phyloP scores from a whole-genome alignment of 163 green algal species.

The Prototheca wickerhamii region DNA sequence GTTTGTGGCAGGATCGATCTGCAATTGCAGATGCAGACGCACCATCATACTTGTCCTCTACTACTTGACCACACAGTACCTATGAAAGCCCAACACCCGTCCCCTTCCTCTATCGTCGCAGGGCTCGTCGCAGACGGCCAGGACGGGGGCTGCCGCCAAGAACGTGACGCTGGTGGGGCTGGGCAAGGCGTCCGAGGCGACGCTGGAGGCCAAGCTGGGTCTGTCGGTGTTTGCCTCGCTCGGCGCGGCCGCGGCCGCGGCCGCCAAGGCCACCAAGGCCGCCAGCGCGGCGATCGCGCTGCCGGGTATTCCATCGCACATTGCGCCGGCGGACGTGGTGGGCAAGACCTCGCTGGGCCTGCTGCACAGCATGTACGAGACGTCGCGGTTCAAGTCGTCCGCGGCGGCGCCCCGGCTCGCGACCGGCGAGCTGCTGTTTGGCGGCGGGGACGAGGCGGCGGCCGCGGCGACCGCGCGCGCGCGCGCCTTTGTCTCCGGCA shows the following conservation, averaged over 20 bases:
- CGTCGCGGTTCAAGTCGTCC: conserved; percentile 77
- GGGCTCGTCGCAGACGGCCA: conserved; percentile 10
- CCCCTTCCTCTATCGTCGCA: not conserved
- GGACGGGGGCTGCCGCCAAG: conserved; percentile 25
- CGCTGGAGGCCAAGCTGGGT: conserved; percentile 16
- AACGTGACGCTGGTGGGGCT: conserved; percentile 67
- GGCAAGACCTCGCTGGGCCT: conserved; percentile 35
- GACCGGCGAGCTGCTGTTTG: conserved; percentile 18
- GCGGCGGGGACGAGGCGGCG: conserved; percentile 12
- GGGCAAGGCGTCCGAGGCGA: conserved; percentile 48
- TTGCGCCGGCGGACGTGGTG: conserved; percentile 16
- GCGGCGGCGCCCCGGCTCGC: conserved; percentile 32
- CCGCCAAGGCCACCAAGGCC: conserved; percentile 56
- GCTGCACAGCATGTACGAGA: conserved; percentile 64
- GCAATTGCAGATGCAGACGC: no score
- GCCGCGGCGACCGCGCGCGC: conserved; percentile 34
- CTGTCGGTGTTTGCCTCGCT: conserved; percentile 34
- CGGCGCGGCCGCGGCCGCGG: conserved; percentile 38
- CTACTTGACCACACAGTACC: no score
- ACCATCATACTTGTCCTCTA: no score
- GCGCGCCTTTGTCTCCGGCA: conserved; percentile 45
- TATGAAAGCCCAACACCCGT: no score
- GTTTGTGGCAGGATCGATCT: not conserved
- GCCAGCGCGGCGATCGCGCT: conserved; percentile 40
- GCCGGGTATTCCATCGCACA: not conserved